Evolutionary conservation across 192 early-diverging fungal species (phyloP).

Genomic region (Thamnidium elegans): DNA sequence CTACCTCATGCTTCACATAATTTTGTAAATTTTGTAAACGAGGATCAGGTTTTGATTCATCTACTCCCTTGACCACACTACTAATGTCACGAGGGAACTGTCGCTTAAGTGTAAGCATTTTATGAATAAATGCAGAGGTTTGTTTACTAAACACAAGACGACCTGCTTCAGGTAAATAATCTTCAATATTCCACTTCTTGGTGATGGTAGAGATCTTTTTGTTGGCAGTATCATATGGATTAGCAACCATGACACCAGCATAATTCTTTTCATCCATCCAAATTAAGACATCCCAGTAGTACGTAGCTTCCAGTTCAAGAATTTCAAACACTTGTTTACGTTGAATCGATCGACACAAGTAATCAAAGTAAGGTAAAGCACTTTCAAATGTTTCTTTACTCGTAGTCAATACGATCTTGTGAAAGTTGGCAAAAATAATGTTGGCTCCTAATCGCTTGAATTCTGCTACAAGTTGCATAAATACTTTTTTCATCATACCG

Average conservation of each 20-base stretch:
- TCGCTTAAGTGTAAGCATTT: conserved; percentile 51
- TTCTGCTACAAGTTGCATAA: conserved; percentile 80
- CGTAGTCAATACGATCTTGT: conserved; percentile 80
- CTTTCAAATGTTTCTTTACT: conserved; percentile 69
- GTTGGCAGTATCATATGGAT: neutral
- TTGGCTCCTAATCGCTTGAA: conserved; percentile 72
- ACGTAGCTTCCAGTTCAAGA: conserved; percentile 63
- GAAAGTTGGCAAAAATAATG: conserved; percentile 76
- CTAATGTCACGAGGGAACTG: conserved; percentile 28
- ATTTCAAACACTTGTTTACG: conserved; percentile 74
- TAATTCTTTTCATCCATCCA: conserved; percentile 95
- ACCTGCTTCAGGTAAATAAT: conserved; percentile 76
- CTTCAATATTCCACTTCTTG: conserved; percentile 90
- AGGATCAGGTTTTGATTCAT: conserved; percentile 28
- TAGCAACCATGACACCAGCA: conserved; percentile 55
- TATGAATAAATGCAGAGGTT: conserved; percentile 70
- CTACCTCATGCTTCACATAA: conserved; percentile 55
- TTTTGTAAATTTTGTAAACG: conserved; percentile 40
- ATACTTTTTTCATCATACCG: conserved; percentile 87
- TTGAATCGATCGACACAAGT: conserved; percentile 65
- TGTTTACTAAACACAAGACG: conserved; percentile 69
- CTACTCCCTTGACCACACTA: neutral
- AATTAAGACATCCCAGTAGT: conserved; percentile 77
- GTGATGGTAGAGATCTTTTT: conserved; percentile 33
- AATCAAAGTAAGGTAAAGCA: conserved; percentile 72